phyloP scores from a whole-genome alignment of 768 basidiomycete genomes.

The Lentinus tigrinus region DNA sequence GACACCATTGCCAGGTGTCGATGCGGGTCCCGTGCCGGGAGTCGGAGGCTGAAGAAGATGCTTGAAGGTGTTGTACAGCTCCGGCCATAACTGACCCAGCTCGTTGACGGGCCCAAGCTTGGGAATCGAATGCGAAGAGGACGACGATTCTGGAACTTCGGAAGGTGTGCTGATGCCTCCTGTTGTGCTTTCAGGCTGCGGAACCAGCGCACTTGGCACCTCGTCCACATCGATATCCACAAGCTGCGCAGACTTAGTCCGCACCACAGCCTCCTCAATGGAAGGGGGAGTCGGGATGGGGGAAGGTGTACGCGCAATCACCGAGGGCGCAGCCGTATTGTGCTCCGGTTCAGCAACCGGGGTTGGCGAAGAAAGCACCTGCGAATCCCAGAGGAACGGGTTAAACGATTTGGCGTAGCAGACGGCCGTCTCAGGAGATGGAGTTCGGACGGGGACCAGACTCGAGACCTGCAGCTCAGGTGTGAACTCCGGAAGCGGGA shows the following conservation, averaged over 20 bases:
- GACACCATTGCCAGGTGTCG: background rate
- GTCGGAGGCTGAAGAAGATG: conserved; percentile 24
- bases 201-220: background rate
- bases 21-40: background rate
- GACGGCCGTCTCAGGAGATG: background rate
- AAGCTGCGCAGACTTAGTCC: background rate
- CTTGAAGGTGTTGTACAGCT: conserved; percentile 25
- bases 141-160: conserved; percentile 15
- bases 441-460: background rate
- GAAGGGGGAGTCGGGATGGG: background rate
- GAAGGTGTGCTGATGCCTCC: conserved; percentile 21
- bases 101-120: conserved; percentile 24
- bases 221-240: conserved; percentile 21
- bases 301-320: no score
- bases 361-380: no score
- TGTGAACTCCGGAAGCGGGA: conserved; percentile 11
- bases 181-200: background rate
- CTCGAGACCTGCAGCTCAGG: background rate
- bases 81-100: conserved; percentile 29
- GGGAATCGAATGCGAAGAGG: conserved; percentile 17
- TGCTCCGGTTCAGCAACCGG: no score
- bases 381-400: background rate
- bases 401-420: background rate
- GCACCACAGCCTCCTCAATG: background rate
- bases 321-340: no score